Evolutionary conservation across 768 basidiomycete species (phyloP), one percentile per base, ranked within the genome.

Genomic region (Tulasnella sp.): DNA sequence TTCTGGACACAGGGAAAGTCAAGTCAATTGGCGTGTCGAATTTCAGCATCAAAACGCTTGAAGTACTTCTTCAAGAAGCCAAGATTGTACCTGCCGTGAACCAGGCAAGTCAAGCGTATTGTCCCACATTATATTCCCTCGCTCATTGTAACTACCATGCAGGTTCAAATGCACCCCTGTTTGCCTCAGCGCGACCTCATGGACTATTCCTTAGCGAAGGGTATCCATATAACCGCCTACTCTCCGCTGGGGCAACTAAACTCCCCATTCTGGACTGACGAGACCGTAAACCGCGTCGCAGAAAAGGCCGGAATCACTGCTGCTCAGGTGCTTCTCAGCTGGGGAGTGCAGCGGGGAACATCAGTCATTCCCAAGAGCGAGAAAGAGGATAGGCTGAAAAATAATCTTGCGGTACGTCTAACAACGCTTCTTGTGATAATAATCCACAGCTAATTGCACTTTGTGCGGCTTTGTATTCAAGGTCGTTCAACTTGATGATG

Each of bases 281-380:
- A 75, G 20, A 46, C 87, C 72, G 89, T 97, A 37, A 83, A 88
- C 72, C 89, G 89, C 78, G 88, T 96, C 74, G 94, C 94, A 31
- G 85, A 90, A 81, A 88, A 88, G 83, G 88, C 92, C 44, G 87
- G 87, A 48, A 44, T 73, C 6, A 92, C 92, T 0, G 87, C 94
- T 3, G 95, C 94, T 0, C 94, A 96, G 85, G 92, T 96, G 48
- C 88, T 96, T 78, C 87, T 97, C 81, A 93, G 94, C 0, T 97
- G 94, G 94, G 93, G 91, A 18, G 90, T 86, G 46, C 85, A 91
- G 83, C 90, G 94, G 69, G 95, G 94, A 18, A 92, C 91, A 85
- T 92, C 91, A 11, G 93, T 96, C 81, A 95, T 96, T 83, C 95
- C 95, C 24, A 96, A 96, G 89, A 91, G 91, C 78, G 93, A 95